Percentiles rank a stretch among this genome's conserved stretches.
Conservation (phyloP, 23 red algal genomes). For the Gracilaria vermiculophylla region DNA sequence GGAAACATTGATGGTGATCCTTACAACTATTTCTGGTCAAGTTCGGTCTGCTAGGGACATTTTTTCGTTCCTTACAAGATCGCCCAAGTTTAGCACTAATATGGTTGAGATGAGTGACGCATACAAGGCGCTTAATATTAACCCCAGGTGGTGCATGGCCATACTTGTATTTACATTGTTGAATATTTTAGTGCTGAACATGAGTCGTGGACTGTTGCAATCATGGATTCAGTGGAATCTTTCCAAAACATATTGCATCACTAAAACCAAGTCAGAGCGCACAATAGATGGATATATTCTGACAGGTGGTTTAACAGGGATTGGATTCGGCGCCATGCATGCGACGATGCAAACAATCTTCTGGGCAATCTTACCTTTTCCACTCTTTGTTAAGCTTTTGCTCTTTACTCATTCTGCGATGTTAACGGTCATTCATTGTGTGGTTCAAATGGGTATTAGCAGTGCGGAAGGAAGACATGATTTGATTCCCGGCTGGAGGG, state of each 20-base stretch:
- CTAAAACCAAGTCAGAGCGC: neutral
- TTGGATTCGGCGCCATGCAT: neutral
- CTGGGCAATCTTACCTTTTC: neutral
- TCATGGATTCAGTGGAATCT: neutral
- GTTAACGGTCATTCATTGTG: neutral
- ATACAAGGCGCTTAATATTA: neutral
- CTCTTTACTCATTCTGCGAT: neutral
- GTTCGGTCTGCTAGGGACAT: too few species aligned
- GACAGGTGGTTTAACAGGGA: neutral
- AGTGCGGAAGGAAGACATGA: conserved; percentile 1
- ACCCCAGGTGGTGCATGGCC: neutral
- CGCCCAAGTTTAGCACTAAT: too few species aligned
- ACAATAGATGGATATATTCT: conserved; percentile 16
- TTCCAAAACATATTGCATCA: neutral
- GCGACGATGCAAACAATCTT: neutral
- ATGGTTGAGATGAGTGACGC: neutral
- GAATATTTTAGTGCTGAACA: neutral
- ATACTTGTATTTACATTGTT: neutral
- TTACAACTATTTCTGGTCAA: neutral
- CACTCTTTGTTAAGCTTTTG: neutral
- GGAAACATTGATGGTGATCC: neutral
- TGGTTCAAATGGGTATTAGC: neutral
- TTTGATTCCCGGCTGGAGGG: neutral
- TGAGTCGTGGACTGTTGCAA: neutral
- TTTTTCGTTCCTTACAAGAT: too few species aligned